Conservation (phyloP, 1,284 basidiomycete species). For the Flammula alnicola region DNA sequence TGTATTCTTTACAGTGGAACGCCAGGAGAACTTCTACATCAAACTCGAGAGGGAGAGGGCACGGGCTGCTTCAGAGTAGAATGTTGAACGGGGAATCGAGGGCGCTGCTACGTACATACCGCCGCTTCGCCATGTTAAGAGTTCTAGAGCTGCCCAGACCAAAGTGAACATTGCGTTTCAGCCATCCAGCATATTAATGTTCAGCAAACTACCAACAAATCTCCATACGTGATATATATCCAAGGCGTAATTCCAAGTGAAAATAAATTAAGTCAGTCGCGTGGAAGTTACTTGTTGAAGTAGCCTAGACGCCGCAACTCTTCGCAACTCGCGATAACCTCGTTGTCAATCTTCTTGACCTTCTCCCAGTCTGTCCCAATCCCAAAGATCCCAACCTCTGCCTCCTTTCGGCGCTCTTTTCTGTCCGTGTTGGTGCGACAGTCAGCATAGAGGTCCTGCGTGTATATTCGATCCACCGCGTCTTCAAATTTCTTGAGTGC, state of each 20-base stretch:
- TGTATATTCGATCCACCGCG: slow-evolving; percentile 74
- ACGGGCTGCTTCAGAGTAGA: slow-evolving; percentile 23
- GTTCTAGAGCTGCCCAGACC: slow-evolving; percentile 31
- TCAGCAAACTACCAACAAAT: slow-evolving; percentile 16
- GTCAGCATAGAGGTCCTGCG: slow-evolving; percentile 67
- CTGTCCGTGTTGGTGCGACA: slow-evolving; percentile 71
- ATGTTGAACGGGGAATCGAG: neutral
- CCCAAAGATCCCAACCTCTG: slow-evolving; percentile 86
- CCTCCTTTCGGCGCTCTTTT: slow-evolving; percentile 70
- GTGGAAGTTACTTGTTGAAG: slow-evolving; percentile 27
- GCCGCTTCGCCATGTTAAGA: slow-evolving; percentile 19
- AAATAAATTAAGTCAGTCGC: slow-evolving; percentile 29
- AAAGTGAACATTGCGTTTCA: slow-evolving; percentile 8
- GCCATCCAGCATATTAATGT: slow-evolving; percentile 19
- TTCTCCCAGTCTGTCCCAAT: slow-evolving; percentile 90
- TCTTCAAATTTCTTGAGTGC: slow-evolving; percentile 64
- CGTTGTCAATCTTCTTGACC: slow-evolving; percentile 67
- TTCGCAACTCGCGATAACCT: slow-evolving; percentile 77
- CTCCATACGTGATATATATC: slow-evolving; percentile 27
- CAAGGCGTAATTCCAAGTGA: slow-evolving; percentile 19
- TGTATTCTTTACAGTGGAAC: slow-evolving; percentile 58
- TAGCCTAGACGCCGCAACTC: slow-evolving; percentile 66
- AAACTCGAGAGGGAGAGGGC: slow-evolving; percentile 72
- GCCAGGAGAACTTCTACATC: slow-evolving; percentile 83
- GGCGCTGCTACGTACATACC: slow-evolving; percentile 11